phyloP scores from a whole-genome alignment of 73 alveolate species.

The Symbiodinium natans region DNA sequence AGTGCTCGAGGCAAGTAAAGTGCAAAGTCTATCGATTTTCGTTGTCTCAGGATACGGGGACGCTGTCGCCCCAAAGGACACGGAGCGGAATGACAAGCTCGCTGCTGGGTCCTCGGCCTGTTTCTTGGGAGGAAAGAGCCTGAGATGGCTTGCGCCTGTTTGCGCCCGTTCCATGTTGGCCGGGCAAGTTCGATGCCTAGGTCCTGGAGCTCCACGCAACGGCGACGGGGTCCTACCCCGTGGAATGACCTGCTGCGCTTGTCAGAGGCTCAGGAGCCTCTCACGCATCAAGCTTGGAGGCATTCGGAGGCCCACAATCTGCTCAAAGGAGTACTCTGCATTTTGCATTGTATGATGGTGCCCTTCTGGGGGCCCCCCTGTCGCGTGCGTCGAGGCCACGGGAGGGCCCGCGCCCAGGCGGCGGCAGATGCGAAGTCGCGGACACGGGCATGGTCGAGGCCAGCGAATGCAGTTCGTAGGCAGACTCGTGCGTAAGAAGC shows the following conservation, averaged over 20 bases:
- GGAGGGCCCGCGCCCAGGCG: slow-evolving; percentile 71
- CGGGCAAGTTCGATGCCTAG: not conserved
- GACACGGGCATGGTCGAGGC: not conserved
- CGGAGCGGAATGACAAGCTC: slow-evolving; percentile 64
- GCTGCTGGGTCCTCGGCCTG: not conserved
- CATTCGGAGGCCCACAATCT: no score
- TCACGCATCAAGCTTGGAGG: no score
- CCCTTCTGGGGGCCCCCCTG: no score
- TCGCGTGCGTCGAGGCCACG: slow-evolving; percentile 25
- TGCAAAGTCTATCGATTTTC: no score
- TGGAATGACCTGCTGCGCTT: slow-evolving; percentile 65
- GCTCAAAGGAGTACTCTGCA: no score
- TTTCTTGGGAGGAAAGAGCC: no score
- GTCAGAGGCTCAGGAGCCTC: not conserved
- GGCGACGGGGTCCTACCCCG: slow-evolving; percentile 25
- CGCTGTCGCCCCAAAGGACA: slow-evolving; percentile 31
- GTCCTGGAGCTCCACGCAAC: slow-evolving; percentile 72
- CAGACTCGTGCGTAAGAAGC: no score
- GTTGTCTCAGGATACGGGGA: slow-evolving; percentile 11
- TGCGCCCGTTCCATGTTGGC: not conserved
- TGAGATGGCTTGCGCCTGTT: no score
- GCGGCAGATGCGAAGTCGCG: slow-evolving; percentile 51
- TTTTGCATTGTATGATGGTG: no score
- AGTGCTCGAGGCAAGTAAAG: no score
- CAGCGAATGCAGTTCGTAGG: not conserved